Base-by-base conservation (phyloP, 148 eudicot genomes). In the Silene conica region DNA sequence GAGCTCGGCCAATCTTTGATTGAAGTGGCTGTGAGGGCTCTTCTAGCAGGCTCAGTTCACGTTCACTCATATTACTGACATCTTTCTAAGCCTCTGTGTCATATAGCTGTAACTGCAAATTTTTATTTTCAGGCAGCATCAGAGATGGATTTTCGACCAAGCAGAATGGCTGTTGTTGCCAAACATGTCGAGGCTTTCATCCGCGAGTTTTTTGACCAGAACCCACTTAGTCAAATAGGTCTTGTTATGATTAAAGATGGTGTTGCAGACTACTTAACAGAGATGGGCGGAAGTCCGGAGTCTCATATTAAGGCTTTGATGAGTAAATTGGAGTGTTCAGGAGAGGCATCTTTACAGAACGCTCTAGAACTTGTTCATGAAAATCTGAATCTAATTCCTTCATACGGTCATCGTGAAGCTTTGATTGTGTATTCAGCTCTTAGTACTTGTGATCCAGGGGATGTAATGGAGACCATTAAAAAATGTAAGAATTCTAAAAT, bases 231-330 rank as follows among this genome's bases (percentile, higher is more conserved):
- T 85, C 98, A 94, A 79, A 83, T 91, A 78, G 97, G 96, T 48
- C 85, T 94, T 59, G 83, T 91, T 31, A 74, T 80, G 25, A 80
- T 91, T 34, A 94, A 89, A 87, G 97, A 94, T 52, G 98, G 98
- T 16, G 84, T 94, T 80, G 92, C 97, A 61, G 83, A 90, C 64
- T 87, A 89, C 79, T 78, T 94, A 66, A 91, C 92, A 4, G 96
- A 91, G 77, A 96, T 94, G 81, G 98, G 96, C 85, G 98, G 98
- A 60, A 91, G 98, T 77, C 98, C 98, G 0, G 97, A 94, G 79
- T 85, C 97, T 63, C 98, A 94, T 81, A 84, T 94, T 56, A 89
- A 88, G 79, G 95, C 97, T 20, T 81, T 94, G 85, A 88, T 87
- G 96, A 86, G 84, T 13, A 91, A 94, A 70, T 69, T 94, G 84